Percentiles rank a stretch among this genome's conserved stretches.
These are phyloP conservation scores for Aureobasidium sp. DNA, from an alignment of 2,329 filamentous ascomycete species.

Conservation along the genomic window DNA sequence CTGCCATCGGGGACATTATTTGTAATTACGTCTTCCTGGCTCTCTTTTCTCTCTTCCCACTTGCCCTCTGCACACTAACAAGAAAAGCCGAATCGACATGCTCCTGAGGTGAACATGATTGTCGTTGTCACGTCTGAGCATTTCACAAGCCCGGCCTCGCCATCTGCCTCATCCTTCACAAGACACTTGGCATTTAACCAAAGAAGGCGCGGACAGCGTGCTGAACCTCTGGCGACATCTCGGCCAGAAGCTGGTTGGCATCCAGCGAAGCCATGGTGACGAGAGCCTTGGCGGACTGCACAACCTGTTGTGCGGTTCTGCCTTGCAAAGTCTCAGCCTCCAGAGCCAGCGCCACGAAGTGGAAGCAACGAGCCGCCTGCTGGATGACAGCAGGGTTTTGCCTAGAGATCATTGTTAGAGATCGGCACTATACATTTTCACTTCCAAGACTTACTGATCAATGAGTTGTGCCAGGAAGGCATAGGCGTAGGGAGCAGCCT, in stretches of 20 bases:
- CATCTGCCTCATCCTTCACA: background rate
- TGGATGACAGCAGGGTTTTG: conserved; percentile 75
- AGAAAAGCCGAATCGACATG: background rate
- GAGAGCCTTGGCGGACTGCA: conserved; percentile 69
- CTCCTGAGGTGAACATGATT: background rate
- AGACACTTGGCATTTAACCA: conserved; percentile 20
- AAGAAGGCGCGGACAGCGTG: conserved; percentile 43
- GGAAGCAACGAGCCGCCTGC: conserved; percentile 75
- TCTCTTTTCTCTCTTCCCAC: background rate
- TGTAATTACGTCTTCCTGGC: background rate
- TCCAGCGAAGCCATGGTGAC: conserved; percentile 68
- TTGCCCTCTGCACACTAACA: background rate
- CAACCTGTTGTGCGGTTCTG: conserved; percentile 69
- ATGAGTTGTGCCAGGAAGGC: conserved; percentile 86
- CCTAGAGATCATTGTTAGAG: conserved; percentile 44
- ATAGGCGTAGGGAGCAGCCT: conserved; percentile 94
- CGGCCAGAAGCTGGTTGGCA: conserved; percentile 65
- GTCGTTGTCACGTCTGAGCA: background rate
- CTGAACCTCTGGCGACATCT: conserved; percentile 73
- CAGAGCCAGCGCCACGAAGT: conserved; percentile 77
- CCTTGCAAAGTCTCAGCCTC: conserved; percentile 87
- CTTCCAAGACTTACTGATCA: conserved; percentile 68
- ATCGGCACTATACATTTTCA: background rate
- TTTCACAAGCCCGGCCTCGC: background rate
- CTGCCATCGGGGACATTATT: background rate